These are phyloP conservation scores for Apostasia shenzhenica DNA, from an alignment of 106 monocot genomes.

Conservation along the genomic window DNA sequence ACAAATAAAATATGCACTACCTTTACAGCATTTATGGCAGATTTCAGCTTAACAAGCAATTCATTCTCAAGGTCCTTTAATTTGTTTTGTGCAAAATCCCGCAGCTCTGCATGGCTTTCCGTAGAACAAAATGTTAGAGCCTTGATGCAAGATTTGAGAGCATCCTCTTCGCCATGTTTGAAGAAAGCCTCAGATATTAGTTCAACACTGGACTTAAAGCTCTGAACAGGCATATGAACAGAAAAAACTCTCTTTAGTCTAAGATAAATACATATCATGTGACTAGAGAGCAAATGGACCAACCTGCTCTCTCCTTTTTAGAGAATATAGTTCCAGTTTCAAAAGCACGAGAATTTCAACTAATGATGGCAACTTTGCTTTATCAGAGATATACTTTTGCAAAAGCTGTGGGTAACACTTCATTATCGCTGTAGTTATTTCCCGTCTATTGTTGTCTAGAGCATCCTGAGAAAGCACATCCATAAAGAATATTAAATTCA, in stretches of 20 bases:
- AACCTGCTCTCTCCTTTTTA: constrained; percentile 92
- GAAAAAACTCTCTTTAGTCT: neutral
- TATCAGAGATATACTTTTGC: constrained; percentile 77
- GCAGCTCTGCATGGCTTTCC: constrained; percentile 84
- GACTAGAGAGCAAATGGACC: constrained; percentile 3
- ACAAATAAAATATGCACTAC: constrained; percentile 32
- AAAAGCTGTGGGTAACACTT: constrained; percentile 81
- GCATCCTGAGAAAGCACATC: constrained; percentile 52
- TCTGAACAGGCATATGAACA: constrained; percentile 29
- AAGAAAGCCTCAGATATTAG: constrained; percentile 84
- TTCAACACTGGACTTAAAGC: constrained; percentile 67
- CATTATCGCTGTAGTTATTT: constrained; percentile 75
- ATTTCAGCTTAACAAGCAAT: constrained; percentile 63
- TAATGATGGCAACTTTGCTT: constrained; percentile 79
- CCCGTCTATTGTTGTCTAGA: constrained; percentile 62
- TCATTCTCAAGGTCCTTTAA: constrained; percentile 86
- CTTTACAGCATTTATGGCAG: constrained; percentile 74
- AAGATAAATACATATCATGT: neutral
- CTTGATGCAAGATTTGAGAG: constrained; percentile 79
- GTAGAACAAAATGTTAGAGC: constrained; percentile 76
- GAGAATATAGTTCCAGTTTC: constrained; percentile 87
- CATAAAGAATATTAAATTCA: too few relatives aligned
- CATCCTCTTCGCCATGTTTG: constrained; percentile 90
- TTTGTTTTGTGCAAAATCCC: constrained; percentile 86
- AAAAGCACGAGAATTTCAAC: constrained; percentile 70